Evolutionary conservation across 225 moss, liverwort and hornwort species (phyloP).

Genomic region (Pleurozium schreberi): DNA sequence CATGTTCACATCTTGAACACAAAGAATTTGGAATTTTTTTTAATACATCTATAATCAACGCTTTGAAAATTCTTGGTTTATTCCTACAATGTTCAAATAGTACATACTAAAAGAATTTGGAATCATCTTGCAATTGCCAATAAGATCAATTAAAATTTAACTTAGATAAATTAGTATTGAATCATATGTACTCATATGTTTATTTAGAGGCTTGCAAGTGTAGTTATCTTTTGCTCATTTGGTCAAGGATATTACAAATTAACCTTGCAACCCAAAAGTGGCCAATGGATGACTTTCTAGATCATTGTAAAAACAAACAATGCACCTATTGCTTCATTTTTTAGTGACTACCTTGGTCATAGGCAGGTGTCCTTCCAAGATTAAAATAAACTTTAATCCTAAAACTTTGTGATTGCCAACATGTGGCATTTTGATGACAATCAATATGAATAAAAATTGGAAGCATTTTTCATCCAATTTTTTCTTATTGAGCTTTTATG

Average conservation of each 20-base stretch:
- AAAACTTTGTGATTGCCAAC: accelerated
- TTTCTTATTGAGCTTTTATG: not conserved
- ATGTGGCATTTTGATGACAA: too few relatives aligned
- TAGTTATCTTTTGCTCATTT: not conserved
- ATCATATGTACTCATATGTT: not conserved
- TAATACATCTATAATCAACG: not conserved
- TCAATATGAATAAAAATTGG: not conserved
- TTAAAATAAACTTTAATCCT: not conserved
- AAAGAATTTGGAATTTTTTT: not conserved
- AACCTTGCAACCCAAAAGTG: not conserved
- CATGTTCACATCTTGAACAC: not conserved
- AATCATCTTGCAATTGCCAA: not conserved
- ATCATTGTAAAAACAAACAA: not conserved
- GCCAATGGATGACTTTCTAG: not conserved
- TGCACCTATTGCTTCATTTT: not conserved
- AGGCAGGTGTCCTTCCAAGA: accelerated
- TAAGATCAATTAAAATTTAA: not conserved
- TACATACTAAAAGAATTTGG: not conserved
- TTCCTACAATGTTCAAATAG: not conserved
- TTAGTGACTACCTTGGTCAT: not conserved
- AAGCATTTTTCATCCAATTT: not conserved
- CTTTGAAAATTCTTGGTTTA: not conserved
- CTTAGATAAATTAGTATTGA: not conserved
- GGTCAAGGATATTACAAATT: not conserved
- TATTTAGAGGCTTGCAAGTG: not conserved